phyloP scores from a whole-genome alignment of 2,329 filamentous ascomycete species.

The Colletotrichum lentis region DNA sequence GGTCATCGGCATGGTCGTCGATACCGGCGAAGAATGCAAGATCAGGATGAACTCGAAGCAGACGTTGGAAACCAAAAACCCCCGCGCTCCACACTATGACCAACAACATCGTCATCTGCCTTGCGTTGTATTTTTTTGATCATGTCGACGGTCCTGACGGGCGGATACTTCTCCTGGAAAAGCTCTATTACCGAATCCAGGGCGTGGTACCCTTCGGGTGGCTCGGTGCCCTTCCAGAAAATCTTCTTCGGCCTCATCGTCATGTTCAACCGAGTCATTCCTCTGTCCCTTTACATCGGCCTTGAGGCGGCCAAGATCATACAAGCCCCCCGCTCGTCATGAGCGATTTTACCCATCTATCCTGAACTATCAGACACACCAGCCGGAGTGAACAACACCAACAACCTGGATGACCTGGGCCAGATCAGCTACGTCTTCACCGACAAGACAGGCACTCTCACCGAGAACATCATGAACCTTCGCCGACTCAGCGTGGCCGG shows the following conservation, averaged over 20 bases:
- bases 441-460: conserved; percentile 93
- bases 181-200: conserved; percentile 68
- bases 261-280: conserved; percentile 96
- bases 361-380: conserved; percentile 84
- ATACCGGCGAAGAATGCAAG: conserved; percentile 90
- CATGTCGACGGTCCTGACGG: conserved; percentile 80
- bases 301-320: conserved; percentile 86
- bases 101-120: conserved; percentile 81
- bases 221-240: conserved; percentile 76
- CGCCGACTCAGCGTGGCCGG: conserved; percentile 90
- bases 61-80: conserved; percentile 82
- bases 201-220: conserved; percentile 78
- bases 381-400: conserved; percentile 88
- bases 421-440: conserved; percentile 92
- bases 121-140: conserved; percentile 81
- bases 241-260: conserved; percentile 91
- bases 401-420: conserved; percentile 91
- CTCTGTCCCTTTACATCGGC: conserved; percentile 87
- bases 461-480: conserved; percentile 95
- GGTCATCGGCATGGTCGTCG: conserved; percentile 81
- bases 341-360: conserved; percentile 85
- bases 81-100: conserved; percentile 78
- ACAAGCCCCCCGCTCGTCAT: conserved; percentile 75
- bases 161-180: conserved; percentile 85
- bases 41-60: conserved; percentile 93